A percentile compares a stretch with the other conserved stretches of the same genome.
Evolutionary conservation across 73 alveolate species (phyloP).

Genomic region (Tetrahymena elliotti): DNA sequence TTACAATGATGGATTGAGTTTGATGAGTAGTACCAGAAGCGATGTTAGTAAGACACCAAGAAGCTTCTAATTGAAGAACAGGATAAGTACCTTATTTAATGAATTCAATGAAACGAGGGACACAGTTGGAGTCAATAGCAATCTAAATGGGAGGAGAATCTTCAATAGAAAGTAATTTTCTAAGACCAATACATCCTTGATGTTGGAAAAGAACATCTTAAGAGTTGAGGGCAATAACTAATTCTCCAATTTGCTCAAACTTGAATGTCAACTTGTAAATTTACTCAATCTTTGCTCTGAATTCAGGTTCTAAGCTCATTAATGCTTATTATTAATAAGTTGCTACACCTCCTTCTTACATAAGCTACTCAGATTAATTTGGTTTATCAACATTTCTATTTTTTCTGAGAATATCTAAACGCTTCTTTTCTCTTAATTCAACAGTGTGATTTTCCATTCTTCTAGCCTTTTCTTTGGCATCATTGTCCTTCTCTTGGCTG

Average conservation of each 20-base stretch:
- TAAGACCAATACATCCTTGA: conserved; percentile 85
- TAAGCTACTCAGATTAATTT: background rate
- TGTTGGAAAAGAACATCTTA: conserved; percentile 33
- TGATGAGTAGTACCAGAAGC: conserved; percentile 94
- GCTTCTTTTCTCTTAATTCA: background rate
- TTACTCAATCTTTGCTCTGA: background rate
- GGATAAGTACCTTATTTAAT: conserved; percentile 65
- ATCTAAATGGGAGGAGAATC: conserved; percentile 80
- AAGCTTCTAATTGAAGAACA: conserved; percentile 91
- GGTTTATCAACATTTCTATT: background rate
- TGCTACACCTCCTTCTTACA: background rate
- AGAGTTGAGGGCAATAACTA: conserved; percentile 19
- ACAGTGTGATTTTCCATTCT: background rate
- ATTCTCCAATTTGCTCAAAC: background rate
- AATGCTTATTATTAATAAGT: background rate
- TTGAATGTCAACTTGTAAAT: background rate
- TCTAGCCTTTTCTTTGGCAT: conserved; percentile 1
- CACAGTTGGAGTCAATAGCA: conserved; percentile 88
- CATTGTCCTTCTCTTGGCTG: background rate
- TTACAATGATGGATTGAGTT: conserved; percentile 68
- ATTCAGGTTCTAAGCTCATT: background rate
- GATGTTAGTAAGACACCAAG: conserved; percentile 94
- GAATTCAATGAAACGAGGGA: conserved; percentile 78
- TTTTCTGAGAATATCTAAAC: background rate
- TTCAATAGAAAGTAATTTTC: conserved; percentile 85